These are phyloP conservation scores for Thalassiosira livingstoniorum DNA, from an alignment of 352 stramenopile genomes.

Conservation along the genomic window DNA sequence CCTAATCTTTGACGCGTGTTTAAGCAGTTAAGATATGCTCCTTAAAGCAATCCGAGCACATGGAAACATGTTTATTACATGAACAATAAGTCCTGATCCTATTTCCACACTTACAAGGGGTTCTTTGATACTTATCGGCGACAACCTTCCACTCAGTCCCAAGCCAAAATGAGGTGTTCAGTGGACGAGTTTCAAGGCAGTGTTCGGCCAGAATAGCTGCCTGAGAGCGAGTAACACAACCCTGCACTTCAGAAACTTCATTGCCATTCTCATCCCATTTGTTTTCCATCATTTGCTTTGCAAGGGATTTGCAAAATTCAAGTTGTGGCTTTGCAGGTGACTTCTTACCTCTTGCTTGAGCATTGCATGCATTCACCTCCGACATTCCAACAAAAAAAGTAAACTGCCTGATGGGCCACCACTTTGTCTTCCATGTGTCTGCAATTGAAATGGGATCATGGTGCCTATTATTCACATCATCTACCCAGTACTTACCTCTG, in stretches of 20 bases:
- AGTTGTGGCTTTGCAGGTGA: neutral
- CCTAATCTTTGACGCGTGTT: no score
- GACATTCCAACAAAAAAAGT: constrained; percentile 18
- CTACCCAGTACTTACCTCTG: neutral
- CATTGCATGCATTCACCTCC: constrained; percentile 16
- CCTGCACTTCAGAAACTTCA: no score
- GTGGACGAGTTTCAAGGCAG: no score
- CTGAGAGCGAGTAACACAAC: no score
- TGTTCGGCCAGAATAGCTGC: no score
- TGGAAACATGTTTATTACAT: neutral
- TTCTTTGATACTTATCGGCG: neutral
- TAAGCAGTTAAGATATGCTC: neutral
- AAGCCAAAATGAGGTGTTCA: no score
- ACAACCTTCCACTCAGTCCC: no score
- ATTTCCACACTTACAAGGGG: neutral
- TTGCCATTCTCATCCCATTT: constrained; percentile 1
- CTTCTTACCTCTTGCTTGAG: constrained; percentile 1
- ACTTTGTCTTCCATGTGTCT: constrained; percentile 7
- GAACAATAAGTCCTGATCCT: neutral
- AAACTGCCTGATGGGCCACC: constrained; percentile 14
- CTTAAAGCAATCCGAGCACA: constrained; percentile 3
- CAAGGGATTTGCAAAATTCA: constrained; percentile 3
- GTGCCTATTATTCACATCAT: neutral
- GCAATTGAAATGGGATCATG: neutral
- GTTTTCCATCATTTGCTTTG: constrained; percentile 18